These are phyloP conservation scores for Setaria italica DNA, from an alignment of 202 grass and related monocot species.

Conservation along the genomic window DNA sequence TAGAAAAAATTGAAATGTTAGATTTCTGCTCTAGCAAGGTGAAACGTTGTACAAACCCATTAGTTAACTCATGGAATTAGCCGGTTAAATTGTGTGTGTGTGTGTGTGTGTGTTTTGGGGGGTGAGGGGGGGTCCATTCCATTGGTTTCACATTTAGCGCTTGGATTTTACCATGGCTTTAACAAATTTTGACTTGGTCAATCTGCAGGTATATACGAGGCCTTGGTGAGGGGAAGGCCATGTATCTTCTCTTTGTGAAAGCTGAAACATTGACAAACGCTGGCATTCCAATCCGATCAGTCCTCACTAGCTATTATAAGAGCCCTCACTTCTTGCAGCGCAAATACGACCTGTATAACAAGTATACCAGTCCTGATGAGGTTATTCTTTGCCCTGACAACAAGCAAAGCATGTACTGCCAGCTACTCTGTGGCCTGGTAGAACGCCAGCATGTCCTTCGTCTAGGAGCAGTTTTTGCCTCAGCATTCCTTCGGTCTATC, in stretches of 20 bases:
- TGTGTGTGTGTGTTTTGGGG: too few relatives aligned
- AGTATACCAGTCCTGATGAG: slow-evolving; percentile 81
- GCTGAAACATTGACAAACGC: slow-evolving; percentile 69
- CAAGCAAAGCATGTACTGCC: slow-evolving; percentile 93
- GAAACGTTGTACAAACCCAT: too few relatives aligned
- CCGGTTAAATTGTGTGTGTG: too few relatives aligned
- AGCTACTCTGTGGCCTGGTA: slow-evolving; percentile 78
- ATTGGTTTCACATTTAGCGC: too few relatives aligned
- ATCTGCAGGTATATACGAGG: slow-evolving; percentile 62
- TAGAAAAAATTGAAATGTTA: background rate
- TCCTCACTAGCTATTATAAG: slow-evolving; percentile 94
- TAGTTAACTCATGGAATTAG: too few relatives aligned
- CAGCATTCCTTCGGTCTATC: slow-evolving; percentile 85
- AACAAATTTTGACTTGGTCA: slow-evolving; percentile 9
- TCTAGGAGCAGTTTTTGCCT: slow-evolving; percentile 82
- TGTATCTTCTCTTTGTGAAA: slow-evolving; percentile 95
- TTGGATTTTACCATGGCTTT: background rate
- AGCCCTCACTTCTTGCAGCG: slow-evolving; percentile 76
- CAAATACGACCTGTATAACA: slow-evolving; percentile 64
- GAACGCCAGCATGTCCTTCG: slow-evolving; percentile 72
- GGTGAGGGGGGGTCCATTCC: too few relatives aligned
- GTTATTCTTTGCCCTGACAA: slow-evolving; percentile 79
- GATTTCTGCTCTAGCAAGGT: background rate
- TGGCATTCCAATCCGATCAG: slow-evolving; percentile 69
- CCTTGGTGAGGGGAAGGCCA: slow-evolving; percentile 76